These are phyloP conservation scores for Anisogramma anomala DNA, from an alignment of 2,329 filamentous ascomycete genomes.

Conservation along the genomic window DNA sequence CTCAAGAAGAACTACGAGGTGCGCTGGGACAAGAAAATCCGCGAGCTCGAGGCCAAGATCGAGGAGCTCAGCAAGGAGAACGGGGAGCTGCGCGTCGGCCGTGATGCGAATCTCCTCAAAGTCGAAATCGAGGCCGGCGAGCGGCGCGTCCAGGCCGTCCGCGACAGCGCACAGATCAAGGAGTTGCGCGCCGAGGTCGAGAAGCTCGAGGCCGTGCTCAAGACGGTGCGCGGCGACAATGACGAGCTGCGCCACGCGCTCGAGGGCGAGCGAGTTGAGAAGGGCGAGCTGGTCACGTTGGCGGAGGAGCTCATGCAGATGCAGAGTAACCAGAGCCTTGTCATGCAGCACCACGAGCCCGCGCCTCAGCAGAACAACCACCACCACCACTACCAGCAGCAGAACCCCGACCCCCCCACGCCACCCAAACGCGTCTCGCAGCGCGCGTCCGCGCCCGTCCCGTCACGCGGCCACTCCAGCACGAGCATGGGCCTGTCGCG, in stretches of 20 bases:
- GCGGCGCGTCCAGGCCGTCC: constrained; percentile 45
- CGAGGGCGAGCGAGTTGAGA: constrained; percentile 67
- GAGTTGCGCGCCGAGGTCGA: constrained; percentile 63
- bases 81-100: constrained; percentile 55
- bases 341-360: constrained; percentile 18
- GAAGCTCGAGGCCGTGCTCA: constrained; percentile 61
- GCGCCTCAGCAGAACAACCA: neutral
- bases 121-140: constrained; percentile 37
- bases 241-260: constrained; percentile 52
- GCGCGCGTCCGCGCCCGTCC: constrained; percentile 11
- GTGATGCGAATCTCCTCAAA: constrained; percentile 54
- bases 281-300: constrained; percentile 68
- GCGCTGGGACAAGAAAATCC: constrained; percentile 79
- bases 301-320: constrained; percentile 77
- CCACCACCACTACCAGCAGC: neutral
- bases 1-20: constrained; percentile 77
- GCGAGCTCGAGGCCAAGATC: constrained; percentile 62
- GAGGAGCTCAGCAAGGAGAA: constrained; percentile 62
- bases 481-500: constrained; percentile 4
- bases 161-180: constrained; percentile 54
- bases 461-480: constrained; percentile 2
- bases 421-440: constrained; percentile 10
- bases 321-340: constrained; percentile 38
- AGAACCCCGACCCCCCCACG: constrained; percentile 1
- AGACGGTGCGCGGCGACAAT: constrained; percentile 59